Evolutionary conservation across 306 rosid species (phyloP).

Genomic region (Ammopiptanthus mongolicus): DNA sequence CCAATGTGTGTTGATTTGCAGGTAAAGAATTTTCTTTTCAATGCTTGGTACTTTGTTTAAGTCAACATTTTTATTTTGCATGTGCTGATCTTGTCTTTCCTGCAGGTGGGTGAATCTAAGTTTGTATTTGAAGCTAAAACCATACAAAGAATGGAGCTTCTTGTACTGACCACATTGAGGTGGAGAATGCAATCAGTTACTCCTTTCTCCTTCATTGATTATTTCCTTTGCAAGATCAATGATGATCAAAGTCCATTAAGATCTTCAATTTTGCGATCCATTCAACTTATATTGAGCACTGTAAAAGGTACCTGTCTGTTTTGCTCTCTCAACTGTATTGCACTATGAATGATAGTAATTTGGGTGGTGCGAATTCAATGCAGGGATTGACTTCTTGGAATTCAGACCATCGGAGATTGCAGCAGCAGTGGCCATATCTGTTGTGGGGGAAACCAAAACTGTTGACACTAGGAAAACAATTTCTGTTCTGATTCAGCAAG

Average conservation of each 20-base stretch:
- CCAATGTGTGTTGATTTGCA: conserved; percentile 75
- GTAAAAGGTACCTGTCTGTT: conserved; percentile 39
- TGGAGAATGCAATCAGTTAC: conserved; percentile 96
- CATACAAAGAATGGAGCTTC: conserved; percentile 90
- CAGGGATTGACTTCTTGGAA: conserved; percentile 93
- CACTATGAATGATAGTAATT: conserved; percentile 13
- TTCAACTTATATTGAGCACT: conserved; percentile 53
- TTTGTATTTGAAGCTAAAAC: conserved; percentile 86
- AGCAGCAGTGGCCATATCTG: conserved; percentile 79
- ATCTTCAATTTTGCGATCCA: conserved; percentile 41
- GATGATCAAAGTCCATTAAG: conserved; percentile 41
- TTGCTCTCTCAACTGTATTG: background rate
- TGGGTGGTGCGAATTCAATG: conserved; percentile 56
- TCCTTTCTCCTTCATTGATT: conserved; percentile 80
- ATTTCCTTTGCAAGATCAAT: conserved; percentile 62
- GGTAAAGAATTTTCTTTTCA: conserved; percentile 31
- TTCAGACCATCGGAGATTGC: conserved; percentile 91
- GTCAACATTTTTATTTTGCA: conserved; percentile 1
- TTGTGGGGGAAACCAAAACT: conserved; percentile 51
- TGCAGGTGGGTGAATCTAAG: conserved; percentile 74
- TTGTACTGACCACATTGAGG: conserved; percentile 71
- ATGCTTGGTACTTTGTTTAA: background rate
- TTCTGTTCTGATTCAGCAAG: conserved; percentile 54
- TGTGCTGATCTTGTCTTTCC: conserved; percentile 19
- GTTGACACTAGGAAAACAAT: conserved; percentile 50